These are phyloP conservation scores for Debaryomycetaceae sp. DNA, from an alignment of 1,139 yeast genomes.

Conservation along the genomic window DNA sequence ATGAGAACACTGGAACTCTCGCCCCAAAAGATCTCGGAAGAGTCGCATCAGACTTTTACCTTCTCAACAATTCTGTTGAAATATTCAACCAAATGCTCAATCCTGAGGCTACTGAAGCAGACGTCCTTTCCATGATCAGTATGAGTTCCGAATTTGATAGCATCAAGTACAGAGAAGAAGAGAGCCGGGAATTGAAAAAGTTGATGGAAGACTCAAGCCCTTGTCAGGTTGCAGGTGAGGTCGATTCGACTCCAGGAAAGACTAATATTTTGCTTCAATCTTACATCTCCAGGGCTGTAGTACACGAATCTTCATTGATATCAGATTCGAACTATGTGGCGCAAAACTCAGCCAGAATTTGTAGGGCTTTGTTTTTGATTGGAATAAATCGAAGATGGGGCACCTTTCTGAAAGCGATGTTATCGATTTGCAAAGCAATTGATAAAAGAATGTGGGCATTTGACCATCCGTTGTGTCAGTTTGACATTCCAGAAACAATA, in stretches of 20 bases:
- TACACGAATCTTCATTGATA: slow-evolving; percentile 75
- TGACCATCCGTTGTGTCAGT: slow-evolving; percentile 87
- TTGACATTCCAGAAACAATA: slow-evolving; percentile 71
- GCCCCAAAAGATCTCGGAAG: slow-evolving; percentile 89
- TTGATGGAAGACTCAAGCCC: slow-evolving; percentile 62
- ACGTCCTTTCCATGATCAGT: slow-evolving; percentile 81
- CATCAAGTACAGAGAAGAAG: slow-evolving; percentile 86
- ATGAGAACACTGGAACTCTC: slow-evolving; percentile 78
- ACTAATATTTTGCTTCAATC: slow-evolving; percentile 87
- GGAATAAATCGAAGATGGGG: slow-evolving; percentile 94
- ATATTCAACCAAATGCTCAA: slow-evolving; percentile 81
- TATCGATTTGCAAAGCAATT: slow-evolving; percentile 80
- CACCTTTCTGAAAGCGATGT: slow-evolving; percentile 63
- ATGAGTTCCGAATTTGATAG: slow-evolving; percentile 95
- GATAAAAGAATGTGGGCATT: slow-evolving; percentile 86
- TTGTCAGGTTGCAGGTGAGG: slow-evolving; percentile 80
- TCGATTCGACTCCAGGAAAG: slow-evolving; percentile 78
- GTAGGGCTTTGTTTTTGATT: slow-evolving; percentile 83
- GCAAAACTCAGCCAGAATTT: slow-evolving; percentile 89
- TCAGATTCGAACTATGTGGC: slow-evolving; percentile 94
- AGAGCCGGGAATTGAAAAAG: slow-evolving; percentile 63
- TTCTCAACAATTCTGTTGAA: slow-evolving; percentile 82
- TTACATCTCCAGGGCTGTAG: slow-evolving; percentile 69
- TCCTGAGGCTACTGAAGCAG: slow-evolving; percentile 89
- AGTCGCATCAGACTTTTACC: slow-evolving; percentile 89